Conservation (phyloP, 306 rosid species). For the Inga oerstediana region DNA sequence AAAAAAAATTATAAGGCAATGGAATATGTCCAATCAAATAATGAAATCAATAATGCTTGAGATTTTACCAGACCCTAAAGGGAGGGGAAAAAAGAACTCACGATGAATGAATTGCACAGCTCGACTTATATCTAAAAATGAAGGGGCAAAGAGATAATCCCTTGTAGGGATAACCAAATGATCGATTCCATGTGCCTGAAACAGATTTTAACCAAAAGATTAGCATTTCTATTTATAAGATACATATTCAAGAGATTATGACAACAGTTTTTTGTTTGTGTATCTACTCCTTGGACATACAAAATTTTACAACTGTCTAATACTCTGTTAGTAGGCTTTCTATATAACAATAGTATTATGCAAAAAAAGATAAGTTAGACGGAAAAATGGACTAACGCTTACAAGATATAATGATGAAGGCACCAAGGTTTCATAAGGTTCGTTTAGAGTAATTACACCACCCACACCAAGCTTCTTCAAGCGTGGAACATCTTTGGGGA, state of each 20-base stretch:
- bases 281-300: background rate
- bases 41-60: conserved; percentile 11
- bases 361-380: background rate
- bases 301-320: conserved; percentile 21
- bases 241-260: conserved; percentile 9
- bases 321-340: background rate
- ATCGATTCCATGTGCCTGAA: conserved; percentile 90
- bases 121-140: conserved; percentile 69
- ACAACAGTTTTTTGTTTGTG: background rate
- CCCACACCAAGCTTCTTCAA: conserved; percentile 95
- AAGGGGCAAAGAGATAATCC: conserved; percentile 97
- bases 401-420: conserved; percentile 77
- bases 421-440: conserved; percentile 92
- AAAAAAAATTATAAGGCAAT: conserved; percentile 16
- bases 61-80: background rate
- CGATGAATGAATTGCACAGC: conserved; percentile 96
- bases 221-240: background rate
- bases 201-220: conserved; percentile 30
- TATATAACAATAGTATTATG: background rate
- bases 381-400: conserved; percentile 27
- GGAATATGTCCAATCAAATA: conserved; percentile 5
- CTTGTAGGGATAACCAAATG: conserved; percentile 93
- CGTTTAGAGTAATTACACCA: conserved; percentile 92
- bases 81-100: conserved; percentile 39
- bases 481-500: conserved; percentile 90